Base-by-base conservation (phyloP, 169 alveolate genomes). In the Plasmodium reichenowi region DNA sequence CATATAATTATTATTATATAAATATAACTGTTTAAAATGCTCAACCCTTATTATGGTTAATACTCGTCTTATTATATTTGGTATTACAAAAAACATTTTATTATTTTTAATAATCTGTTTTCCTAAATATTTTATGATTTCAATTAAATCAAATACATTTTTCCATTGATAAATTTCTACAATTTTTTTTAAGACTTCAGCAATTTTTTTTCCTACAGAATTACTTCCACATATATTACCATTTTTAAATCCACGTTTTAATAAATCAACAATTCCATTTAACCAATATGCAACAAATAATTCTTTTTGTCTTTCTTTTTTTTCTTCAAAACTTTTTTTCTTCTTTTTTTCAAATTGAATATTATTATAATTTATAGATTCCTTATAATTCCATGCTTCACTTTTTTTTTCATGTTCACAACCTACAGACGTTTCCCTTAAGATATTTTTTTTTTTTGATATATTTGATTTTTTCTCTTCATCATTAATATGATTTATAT, bases 271-370 rank as follows among this genome's bases (percentile, higher is more conserved):
- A 67, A 80, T 80, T 17, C 90, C 90, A n/a, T 80, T 80, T 80
- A 80, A 32, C 90, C 90, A 80, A 60, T 80, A 80, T 13, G 90
- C 78, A 29, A 68, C 47, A 6, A 80, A 62, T 29, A 80, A 67
- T 80, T 80, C 90, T 67, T 80, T 80, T 52, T 80, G 72, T 80
- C 90, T 54, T 38, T 80, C 80, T 68, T 80, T 66, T 68, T 80
- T 80, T 67, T 45, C n/a, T 47, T 80, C 68, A 15, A 29, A 50
- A 62, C 83, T 67, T 80, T 32, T 80, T 80, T 59, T 80, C 67
- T 62, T 50, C 29, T 80, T 80, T 50, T 80, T 80, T 32, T 80
- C 90, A 80, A 80, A 80, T 80, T 67, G 24, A 52, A 80, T 80
- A 43, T 43, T 62, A 10, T 80, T 80, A 13, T 80, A 67, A 15